These are phyloP conservation scores for Candida tetrigidarum DNA, from an alignment of 1,139 yeast genomes.

Conservation along the genomic window DNA sequence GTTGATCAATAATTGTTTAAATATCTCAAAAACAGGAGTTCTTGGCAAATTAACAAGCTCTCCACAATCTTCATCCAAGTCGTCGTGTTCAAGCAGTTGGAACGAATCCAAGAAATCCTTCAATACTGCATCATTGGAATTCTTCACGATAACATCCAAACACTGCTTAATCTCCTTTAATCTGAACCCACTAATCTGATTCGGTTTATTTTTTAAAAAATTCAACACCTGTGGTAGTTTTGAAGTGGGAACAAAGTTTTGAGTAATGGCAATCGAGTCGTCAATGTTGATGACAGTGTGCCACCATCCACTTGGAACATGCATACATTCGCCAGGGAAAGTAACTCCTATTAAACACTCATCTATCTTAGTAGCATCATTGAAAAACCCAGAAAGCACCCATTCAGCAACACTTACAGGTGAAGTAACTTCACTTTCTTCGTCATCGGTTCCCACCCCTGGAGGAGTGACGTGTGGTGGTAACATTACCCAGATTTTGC, in stretches of 20 bases:
- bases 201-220: conserved; percentile 67
- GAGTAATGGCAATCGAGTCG: conserved; percentile 81
- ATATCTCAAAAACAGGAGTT: conserved; percentile 64
- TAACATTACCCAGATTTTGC: conserved; percentile 86
- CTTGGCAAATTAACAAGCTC: conserved; percentile 39
- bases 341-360: conserved; percentile 73
- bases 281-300: conserved; percentile 85
- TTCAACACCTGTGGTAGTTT: conserved; percentile 62
- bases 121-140: conserved; percentile 16
- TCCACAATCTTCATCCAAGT: conserved; percentile 49
- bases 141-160: conserved; percentile 23
- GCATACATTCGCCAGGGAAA: conserved; percentile 81
- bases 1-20: conserved; percentile 45
- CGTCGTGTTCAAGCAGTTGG: conserved; percentile 17
- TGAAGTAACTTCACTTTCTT: conserved; percentile 88
- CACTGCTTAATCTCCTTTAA: conserved; percentile 52
- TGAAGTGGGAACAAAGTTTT: conserved; percentile 77
- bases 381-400: conserved; percentile 81
- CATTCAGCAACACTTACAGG: conserved; percentile 93
- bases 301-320: conserved; percentile 98
- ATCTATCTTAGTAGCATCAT: conserved; percentile 52
- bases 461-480: conserved; percentile 83
- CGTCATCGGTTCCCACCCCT: conserved; percentile 77
- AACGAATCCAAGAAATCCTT: conserved; percentile 23
- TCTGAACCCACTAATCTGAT: conserved; percentile 82